Percentiles rank a stretch among this genome's conserved stretches.
Evolutionary conservation across 164 flowering plant species (phyloP).

Genomic region (Warburgia ugandensis): DNA sequence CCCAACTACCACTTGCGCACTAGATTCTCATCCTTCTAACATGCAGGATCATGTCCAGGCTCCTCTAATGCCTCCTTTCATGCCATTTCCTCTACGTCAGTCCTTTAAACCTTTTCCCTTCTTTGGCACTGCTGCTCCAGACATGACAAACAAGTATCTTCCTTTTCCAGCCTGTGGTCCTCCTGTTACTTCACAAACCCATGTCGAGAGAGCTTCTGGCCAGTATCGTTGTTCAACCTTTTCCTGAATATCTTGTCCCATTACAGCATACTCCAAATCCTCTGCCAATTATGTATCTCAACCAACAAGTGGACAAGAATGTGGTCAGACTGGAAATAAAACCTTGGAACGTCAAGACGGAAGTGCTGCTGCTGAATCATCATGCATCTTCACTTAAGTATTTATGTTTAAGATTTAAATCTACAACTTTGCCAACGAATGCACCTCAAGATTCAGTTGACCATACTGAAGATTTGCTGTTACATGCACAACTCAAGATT

Average conservation of each 20-base stretch:
- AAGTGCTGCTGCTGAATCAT: not conserved
- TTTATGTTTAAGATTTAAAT: too few species aligned
- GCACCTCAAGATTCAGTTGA: too few species aligned
- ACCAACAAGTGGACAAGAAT: not conserved
- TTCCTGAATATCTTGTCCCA: not conserved
- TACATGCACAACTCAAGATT: too few species aligned
- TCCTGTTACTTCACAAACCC: not conserved
- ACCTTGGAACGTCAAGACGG: not conserved
- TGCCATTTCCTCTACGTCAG: constrained; percentile 2
- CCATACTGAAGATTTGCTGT: too few species aligned
- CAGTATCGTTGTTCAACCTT: not conserved
- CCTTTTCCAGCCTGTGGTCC: not conserved
- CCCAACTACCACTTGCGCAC: not conserved
- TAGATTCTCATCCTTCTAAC: not conserved
- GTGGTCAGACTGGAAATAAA: not conserved
- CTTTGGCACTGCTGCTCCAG: not conserved
- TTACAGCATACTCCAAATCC: constrained; percentile 1
- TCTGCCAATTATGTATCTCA: not conserved
- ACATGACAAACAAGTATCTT: not conserved
- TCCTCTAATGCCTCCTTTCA: constrained; percentile 2
- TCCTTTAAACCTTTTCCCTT: constrained; percentile 2
- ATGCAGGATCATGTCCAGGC: not conserved
- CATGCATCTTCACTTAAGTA: too few species aligned
- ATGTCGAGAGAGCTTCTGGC: constrained; percentile 2
- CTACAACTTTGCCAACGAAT: too few species aligned